These are phyloP conservation scores for Biscogniauxia mediterranea DNA, from an alignment of 2,329 filamentous ascomycete genomes.

Conservation along the genomic window DNA sequence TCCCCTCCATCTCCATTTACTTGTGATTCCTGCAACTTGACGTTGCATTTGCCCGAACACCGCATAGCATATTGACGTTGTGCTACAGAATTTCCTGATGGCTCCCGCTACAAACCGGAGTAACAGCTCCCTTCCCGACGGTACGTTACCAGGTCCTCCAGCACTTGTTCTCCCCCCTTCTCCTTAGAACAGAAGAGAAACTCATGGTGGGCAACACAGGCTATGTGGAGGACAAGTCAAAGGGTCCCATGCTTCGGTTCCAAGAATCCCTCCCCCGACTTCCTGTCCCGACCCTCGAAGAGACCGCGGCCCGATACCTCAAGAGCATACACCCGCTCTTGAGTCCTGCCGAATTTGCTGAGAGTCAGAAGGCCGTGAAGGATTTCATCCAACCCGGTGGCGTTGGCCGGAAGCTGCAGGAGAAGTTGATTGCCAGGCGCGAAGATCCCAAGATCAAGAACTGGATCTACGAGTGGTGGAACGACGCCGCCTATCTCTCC, in stretches of 20 bases:
- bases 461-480: slow-evolving; percentile 99
- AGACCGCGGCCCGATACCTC: slow-evolving; percentile 77
- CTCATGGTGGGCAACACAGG: slow-evolving; percentile 43
- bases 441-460: slow-evolving; percentile 82
- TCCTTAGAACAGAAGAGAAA: background rate
- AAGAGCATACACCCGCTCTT: slow-evolving; percentile 77
- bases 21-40: background rate
- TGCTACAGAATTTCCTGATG: slow-evolving; percentile 43
- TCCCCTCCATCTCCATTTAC: background rate
- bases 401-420: slow-evolving; percentile 78
- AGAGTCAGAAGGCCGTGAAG: slow-evolving; percentile 78
- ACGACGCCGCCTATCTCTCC: slow-evolving; percentile 84
- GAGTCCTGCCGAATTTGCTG: slow-evolving; percentile 64
- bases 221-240: slow-evolving; percentile 76
- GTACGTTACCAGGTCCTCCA: slow-evolving; percentile 33
- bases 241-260: slow-evolving; percentile 79
- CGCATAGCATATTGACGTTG: slow-evolving; percentile 13
- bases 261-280: slow-evolving; percentile 81
- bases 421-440: slow-evolving; percentile 76
- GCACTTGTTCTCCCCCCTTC: background rate
- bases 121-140: slow-evolving; percentile 56
- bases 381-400: slow-evolving; percentile 89
- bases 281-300: slow-evolving; percentile 78
- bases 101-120: slow-evolving; percentile 51
- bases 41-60: background rate